A percentile compares a stretch with the other conserved stretches of the same genome.
Conservation (phyloP, 2,329 filamentous ascomycete species). For the Penicillium frequentans region DNA sequence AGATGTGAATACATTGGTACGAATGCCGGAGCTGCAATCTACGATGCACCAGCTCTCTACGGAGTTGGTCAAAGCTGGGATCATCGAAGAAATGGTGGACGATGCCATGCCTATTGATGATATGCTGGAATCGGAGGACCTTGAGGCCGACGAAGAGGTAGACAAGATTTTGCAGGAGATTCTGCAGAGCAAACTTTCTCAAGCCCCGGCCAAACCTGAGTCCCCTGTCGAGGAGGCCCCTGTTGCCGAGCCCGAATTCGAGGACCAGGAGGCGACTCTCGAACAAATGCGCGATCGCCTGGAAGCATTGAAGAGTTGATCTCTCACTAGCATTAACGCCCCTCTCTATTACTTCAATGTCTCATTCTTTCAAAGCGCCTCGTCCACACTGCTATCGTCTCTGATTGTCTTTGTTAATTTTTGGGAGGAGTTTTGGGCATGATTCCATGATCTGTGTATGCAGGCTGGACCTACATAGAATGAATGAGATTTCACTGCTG, state of each 20-base stretch:
- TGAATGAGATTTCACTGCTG: background rate
- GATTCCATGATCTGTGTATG: constrained; percentile 14
- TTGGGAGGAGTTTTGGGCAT: constrained; percentile 15
- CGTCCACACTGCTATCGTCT: background rate
- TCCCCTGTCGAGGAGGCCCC: constrained; percentile 52
- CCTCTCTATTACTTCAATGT: background rate
- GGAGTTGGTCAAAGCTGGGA: constrained; percentile 90
- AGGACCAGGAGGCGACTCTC: constrained; percentile 85
- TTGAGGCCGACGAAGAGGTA: constrained; percentile 79
- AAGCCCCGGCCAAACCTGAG: constrained; percentile 60
- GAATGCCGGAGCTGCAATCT: constrained; percentile 78
- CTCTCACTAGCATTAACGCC: background rate
- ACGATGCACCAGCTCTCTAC: constrained; percentile 87
- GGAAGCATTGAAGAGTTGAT: constrained; percentile 84
- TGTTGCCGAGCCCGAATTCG: constrained; percentile 68
- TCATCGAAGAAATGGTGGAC: constrained; percentile 96
- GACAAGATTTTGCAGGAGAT: constrained; percentile 93
- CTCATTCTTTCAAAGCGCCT: background rate
- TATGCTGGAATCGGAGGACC: constrained; percentile 67
- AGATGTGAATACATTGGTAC: constrained; percentile 84
- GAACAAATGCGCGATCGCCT: constrained; percentile 90
- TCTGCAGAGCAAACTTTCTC: constrained; percentile 75
- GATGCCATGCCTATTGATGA: constrained; percentile 78
- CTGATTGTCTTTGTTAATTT: constrained; percentile 7
- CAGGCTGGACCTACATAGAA: constrained; percentile 25